Evolutionary conservation across 495 filamentous ascomycete genomes (phyloP).

Genomic region (Podospora sp.): DNA sequence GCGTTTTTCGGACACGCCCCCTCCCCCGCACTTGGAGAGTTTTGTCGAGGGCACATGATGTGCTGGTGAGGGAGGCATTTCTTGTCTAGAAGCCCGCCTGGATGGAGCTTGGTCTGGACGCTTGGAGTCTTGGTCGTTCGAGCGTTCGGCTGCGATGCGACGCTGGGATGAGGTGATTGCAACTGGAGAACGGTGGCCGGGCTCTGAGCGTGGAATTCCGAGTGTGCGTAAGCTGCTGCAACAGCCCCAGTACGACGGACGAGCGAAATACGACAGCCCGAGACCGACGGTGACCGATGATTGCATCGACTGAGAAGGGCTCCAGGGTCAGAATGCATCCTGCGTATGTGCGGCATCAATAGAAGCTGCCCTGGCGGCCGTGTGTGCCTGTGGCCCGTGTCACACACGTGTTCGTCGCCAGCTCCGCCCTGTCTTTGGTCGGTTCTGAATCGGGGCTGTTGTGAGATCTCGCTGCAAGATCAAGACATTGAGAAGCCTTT

Average conservation of each 20-base stretch:
- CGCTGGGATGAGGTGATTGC: background rate
- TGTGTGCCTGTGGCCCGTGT: conserved; percentile 15
- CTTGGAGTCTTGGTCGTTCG: background rate
- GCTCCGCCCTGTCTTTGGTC: background rate
- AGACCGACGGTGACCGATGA: conserved; percentile 9
- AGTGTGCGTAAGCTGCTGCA: conserved; percentile 7
- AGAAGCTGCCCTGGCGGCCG: conserved; percentile 15
- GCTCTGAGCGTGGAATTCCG: background rate
- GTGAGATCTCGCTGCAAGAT: background rate
- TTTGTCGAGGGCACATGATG: background rate
- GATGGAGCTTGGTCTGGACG: background rate
- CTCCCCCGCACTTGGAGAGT: background rate
- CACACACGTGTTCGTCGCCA: conserved; percentile 15
- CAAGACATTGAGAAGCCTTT: background rate
- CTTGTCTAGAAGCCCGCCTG: background rate
- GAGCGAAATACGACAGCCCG: conserved; percentile 14
- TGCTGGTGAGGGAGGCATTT: background rate
- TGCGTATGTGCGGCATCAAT: conserved; percentile 21
- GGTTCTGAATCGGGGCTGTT: conserved; percentile 6
- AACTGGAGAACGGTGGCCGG: background rate
- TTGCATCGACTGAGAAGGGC: conserved; percentile 12
- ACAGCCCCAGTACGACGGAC: background rate
- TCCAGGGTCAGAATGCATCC: conserved; percentile 10
- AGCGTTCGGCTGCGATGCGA: background rate
- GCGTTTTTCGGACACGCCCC: background rate